phyloP scores from a whole-genome alignment of 2,329 filamentous ascomycete species.

The Sclerotinia minor region DNA sequence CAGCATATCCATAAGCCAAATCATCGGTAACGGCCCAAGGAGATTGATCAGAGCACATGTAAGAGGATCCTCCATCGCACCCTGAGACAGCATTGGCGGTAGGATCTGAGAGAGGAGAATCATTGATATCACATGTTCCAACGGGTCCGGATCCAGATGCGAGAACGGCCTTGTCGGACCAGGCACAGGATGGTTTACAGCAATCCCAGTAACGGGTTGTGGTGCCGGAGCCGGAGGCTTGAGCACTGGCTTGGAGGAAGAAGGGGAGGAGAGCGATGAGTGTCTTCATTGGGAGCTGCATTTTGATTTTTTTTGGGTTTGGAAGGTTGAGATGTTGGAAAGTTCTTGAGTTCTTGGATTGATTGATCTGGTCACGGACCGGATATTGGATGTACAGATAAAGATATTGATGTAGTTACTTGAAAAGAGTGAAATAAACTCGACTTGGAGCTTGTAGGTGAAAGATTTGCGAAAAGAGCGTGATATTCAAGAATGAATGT shows the following conservation, averaged over 20 bases:
- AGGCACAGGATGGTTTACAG: slow-evolving; percentile 68
- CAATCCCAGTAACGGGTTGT: slow-evolving; percentile 62
- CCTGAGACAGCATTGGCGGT: slow-evolving; percentile 48
- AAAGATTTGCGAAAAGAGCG: slow-evolving; percentile 17
- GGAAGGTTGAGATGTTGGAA: not conserved
- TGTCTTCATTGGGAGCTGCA: slow-evolving; percentile 25
- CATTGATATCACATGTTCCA: slow-evolving; percentile 44
- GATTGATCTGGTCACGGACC: slow-evolving; percentile 11
- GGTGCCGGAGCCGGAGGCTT: slow-evolving; percentile 32
- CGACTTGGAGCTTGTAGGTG: slow-evolving; percentile 16
- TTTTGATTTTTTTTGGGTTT: slow-evolving; percentile 23
- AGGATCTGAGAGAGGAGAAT: slow-evolving; percentile 54
- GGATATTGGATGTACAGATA: not conserved
- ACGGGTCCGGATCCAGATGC: slow-evolving; percentile 35
- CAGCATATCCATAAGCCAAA: slow-evolving; percentile 63
- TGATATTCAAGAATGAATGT: slow-evolving; percentile 20
- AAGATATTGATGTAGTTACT: slow-evolving; percentile 4
- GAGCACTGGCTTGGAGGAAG: slow-evolving; percentile 33
- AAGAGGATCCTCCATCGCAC: slow-evolving; percentile 49
- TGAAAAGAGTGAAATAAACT: slow-evolving; percentile 19
- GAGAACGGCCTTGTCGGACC: slow-evolving; percentile 58
- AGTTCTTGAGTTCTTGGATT: too few relatives aligned
- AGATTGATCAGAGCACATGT: slow-evolving; percentile 61
- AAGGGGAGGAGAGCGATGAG: slow-evolving; percentile 38
- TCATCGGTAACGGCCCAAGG: slow-evolving; percentile 62